Evolutionary conservation across 2,329 filamentous ascomycete genomes (phyloP).

Genomic region (Dactylellina haptotyla): DNA sequence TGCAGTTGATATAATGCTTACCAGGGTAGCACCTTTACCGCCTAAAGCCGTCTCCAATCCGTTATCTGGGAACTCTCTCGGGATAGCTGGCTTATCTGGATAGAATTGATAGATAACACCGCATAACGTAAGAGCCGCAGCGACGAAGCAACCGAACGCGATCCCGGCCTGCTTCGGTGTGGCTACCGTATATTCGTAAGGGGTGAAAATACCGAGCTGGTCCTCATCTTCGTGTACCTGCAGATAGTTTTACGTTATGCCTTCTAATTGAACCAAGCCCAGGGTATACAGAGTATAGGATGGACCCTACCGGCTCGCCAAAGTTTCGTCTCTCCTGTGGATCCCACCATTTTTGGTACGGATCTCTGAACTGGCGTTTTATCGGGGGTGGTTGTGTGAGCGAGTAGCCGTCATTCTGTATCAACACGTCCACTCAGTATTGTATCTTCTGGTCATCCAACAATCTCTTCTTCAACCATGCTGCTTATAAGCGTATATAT

Average conservation of each 20-base stretch:
- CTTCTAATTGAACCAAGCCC: no score
- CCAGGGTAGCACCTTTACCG: conserved; percentile 62
- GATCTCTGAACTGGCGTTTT: conserved; percentile 93
- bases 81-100: conserved; percentile 75
- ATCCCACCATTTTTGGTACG: conserved; percentile 95
- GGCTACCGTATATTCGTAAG: conserved; percentile 82
- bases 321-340: conserved; percentile 97
- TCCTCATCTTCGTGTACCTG: conserved; percentile 92
- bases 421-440: not conserved
- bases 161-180: conserved; percentile 75
- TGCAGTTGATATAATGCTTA: conserved; percentile 57
- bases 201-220: conserved; percentile 85
- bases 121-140: conserved; percentile 71
- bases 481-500: no score
- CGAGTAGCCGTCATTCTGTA: conserved; percentile 80
- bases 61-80: conserved; percentile 74
- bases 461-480: no score
- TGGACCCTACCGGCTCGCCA: conserved; percentile 75
- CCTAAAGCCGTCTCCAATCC: conserved; percentile 80
- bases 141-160: conserved; percentile 75
- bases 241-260: no score
- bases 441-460: not conserved
- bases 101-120: conserved; percentile 76
- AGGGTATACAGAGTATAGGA: not conserved
- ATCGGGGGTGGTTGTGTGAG: conserved; percentile 76